These are phyloP conservation scores for Herpotrichia juniperi DNA, from an alignment of 2,329 filamentous ascomycete species.

Conservation along the genomic window DNA sequence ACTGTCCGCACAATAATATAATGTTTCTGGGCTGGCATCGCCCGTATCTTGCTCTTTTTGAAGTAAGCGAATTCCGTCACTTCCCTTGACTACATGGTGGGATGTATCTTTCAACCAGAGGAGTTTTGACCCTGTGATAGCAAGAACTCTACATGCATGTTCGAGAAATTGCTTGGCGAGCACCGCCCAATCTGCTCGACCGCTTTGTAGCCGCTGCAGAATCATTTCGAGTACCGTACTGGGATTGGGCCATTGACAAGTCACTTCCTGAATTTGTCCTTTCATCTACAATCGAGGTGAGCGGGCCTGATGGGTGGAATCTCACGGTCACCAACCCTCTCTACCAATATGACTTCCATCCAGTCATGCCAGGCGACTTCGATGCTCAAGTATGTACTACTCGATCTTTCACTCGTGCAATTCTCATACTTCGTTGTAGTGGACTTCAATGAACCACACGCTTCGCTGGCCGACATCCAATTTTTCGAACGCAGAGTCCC, in stretches of 20 bases:
- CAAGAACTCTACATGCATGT: constrained; percentile 37
- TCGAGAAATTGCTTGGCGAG: constrained; percentile 20
- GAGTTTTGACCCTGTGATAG: constrained; percentile 15
- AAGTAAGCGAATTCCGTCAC: constrained; percentile 48
- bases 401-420: neutral
- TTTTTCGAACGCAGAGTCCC: constrained; percentile 23
- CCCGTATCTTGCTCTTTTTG: constrained; percentile 72
- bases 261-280: constrained; percentile 34
- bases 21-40: constrained; percentile 87
- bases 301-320: constrained; percentile 18
- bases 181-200: constrained; percentile 19
- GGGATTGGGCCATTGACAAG: constrained; percentile 39
- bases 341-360: constrained; percentile 34
- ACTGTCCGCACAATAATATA: constrained; percentile 78
- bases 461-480: constrained; percentile 39
- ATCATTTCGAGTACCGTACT: constrained; percentile 41
- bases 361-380: constrained; percentile 28
- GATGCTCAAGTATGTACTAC: constrained; percentile 4
- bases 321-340: constrained; percentile 35
- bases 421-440: constrained; percentile 17
- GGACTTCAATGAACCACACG: constrained; percentile 27
- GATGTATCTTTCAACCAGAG: neutral
- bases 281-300: constrained; percentile 19
- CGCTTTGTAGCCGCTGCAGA: constrained; percentile 33
- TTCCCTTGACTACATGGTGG: too few relatives aligned